Evolutionary conservation across 345 rosid species (phyloP).

Genomic region (Salix dunnii): DNA sequence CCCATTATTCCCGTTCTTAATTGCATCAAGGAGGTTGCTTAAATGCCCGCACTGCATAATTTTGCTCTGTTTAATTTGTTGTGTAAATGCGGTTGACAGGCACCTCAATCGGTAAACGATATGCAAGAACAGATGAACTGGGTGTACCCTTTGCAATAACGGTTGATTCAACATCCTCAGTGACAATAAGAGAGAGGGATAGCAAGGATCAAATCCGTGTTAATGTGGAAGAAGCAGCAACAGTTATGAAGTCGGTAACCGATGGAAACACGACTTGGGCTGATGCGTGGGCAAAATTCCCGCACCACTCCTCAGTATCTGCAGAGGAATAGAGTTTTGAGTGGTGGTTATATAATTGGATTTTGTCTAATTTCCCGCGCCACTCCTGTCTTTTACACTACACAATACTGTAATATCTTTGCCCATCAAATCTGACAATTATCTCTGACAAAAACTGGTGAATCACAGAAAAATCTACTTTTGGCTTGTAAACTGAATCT

Average conservation of each 20-base stretch:
- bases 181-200: conserved; percentile 87
- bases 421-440: background rate
- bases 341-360: background rate
- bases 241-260: conserved; percentile 53
- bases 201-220: conserved; percentile 92
- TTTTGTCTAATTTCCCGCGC: background rate
- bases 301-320: conserved; percentile 64
- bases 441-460: background rate
- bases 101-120: conserved; percentile 87
- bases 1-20: background rate
- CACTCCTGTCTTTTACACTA: background rate
- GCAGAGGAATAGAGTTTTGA: conserved; percentile 38
- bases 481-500: background rate
- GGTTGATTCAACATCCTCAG: conserved; percentile 62
- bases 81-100: conserved; percentile 36
- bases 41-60: background rate
- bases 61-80: background rate
- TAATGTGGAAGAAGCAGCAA: conserved; percentile 55
- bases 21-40: background rate
- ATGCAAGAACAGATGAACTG: conserved; percentile 89
- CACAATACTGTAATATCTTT: background rate
- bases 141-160: conserved; percentile 97
- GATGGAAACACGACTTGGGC: conserved; percentile 79
- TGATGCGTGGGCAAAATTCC: conserved; percentile 64
- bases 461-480: background rate